Conservation (phyloP, 139 green algal genomes). For the Monoraphidium neglectum region DNA sequence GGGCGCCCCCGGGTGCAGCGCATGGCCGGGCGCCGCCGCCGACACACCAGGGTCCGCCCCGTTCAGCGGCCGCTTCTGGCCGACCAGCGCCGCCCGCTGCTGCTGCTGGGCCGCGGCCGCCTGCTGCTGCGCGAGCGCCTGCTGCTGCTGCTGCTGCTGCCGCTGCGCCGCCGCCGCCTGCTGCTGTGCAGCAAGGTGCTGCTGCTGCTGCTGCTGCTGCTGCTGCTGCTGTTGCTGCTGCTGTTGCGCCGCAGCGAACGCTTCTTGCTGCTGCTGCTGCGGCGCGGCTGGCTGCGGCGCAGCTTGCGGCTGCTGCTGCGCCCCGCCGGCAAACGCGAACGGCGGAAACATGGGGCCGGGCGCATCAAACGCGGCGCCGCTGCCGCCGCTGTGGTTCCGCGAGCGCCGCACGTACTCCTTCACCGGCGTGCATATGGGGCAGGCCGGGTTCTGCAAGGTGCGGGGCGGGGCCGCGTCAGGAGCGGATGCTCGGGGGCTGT, state of each 20-base stretch:
- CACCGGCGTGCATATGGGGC: slow-evolving; percentile 92
- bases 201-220: too few relatives aligned
- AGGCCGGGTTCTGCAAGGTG: slow-evolving; percentile 47
- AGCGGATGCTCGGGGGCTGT: too few relatives aligned
- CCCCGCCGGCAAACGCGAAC: background rate
- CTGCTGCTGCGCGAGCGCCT: slow-evolving; percentile 25
- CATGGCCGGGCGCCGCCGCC: too few relatives aligned
- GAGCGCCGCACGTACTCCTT: slow-evolving; percentile 90
- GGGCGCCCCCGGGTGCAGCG: background rate
- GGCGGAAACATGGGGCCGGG: background rate
- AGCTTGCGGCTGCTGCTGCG: too few relatives aligned
- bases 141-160: slow-evolving; percentile 24
- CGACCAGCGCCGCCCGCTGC: slow-evolving; percentile 17
- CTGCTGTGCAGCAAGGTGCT: too few relatives aligned
- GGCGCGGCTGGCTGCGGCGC: too few relatives aligned
- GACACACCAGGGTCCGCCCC: too few relatives aligned
- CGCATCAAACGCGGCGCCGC: background rate
- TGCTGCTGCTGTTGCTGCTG: too few relatives aligned
- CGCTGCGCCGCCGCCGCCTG: background rate
- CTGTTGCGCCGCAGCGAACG: too few relatives aligned
- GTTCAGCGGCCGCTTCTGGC: slow-evolving; percentile 30
- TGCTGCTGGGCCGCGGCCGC: slow-evolving; percentile 20
- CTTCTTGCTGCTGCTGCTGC: too few relatives aligned
- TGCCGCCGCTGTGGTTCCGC: slow-evolving; percentile 9
- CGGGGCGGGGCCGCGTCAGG: too few relatives aligned